These are phyloP conservation scores for Beauveria sp. DNA, from an alignment of 2,329 filamentous ascomycete species.

Conservation along the genomic window DNA sequence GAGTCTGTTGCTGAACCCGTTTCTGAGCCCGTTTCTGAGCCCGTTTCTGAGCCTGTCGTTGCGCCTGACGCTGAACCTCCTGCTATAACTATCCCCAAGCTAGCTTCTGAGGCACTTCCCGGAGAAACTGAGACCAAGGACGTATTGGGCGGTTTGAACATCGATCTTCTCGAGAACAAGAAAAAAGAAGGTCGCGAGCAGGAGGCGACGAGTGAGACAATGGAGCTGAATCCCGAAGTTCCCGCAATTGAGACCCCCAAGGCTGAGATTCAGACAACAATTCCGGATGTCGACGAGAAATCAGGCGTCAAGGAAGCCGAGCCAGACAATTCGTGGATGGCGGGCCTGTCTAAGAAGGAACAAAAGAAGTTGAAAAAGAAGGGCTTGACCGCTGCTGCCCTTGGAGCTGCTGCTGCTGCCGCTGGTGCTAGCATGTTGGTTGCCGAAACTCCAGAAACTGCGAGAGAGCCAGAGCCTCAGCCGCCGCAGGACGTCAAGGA, in stretches of 20 bases:
- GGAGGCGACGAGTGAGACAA: slow-evolving; percentile 14
- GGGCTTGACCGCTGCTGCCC: not conserved
- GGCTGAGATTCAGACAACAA: not conserved
- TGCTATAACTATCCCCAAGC: not conserved
- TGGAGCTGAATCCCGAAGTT: not conserved
- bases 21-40: not conserved
- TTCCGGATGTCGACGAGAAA: not conserved
- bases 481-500: not conserved
- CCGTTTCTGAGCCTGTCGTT: too few species aligned
- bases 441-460: not conserved
- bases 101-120: not conserved
- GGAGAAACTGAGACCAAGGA: not conserved
- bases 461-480: not conserved
- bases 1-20: not conserved
- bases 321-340: not conserved
- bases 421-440: not conserved
- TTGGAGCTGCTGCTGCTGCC: not conserved
- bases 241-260: not conserved
- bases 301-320: not conserved
- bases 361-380: slow-evolving; percentile 23
- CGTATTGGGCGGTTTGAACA: not conserved
- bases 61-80: not conserved
- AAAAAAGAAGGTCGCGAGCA: slow-evolving; percentile 24
- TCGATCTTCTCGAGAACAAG: slow-evolving; percentile 17
- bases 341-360: slow-evolving; percentile 18